phyloP scores from a whole-genome alignment of 1,139 yeast species.

The Hansenula lynferdii region DNA sequence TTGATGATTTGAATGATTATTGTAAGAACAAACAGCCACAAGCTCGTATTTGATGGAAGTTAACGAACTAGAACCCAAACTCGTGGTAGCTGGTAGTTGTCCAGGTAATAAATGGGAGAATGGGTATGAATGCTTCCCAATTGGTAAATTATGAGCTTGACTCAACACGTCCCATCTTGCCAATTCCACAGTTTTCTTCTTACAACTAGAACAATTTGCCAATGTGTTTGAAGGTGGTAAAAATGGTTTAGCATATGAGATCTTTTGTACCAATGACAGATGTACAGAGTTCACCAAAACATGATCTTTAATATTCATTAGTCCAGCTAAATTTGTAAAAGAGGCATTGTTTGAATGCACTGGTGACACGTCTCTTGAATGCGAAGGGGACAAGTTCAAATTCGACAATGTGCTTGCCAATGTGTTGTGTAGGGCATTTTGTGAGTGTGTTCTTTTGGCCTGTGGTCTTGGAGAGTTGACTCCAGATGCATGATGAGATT shows the following conservation, averaged over 20 bases:
- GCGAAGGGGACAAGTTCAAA: slow-evolving; percentile 16
- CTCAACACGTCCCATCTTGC: slow-evolving; percentile 88
- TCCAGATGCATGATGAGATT: slow-evolving; percentile 22
- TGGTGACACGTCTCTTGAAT: slow-evolving; percentile 17
- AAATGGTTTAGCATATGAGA: slow-evolving; percentile 63
- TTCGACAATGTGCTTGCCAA: slow-evolving; percentile 17
- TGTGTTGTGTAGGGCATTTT: slow-evolving; percentile 13
- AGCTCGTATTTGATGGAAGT: slow-evolving; percentile 68
- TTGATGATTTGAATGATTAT: slow-evolving; percentile 20
- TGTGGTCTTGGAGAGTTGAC: slow-evolving; percentile 9
- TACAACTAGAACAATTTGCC: slow-evolving; percentile 54
- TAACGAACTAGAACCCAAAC: slow-evolving; percentile 50
- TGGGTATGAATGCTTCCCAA: slow-evolving; percentile 83
- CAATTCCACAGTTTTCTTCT: slow-evolving; percentile 47
- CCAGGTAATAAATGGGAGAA: slow-evolving; percentile 93
- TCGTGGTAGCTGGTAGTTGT: slow-evolving; percentile 75
- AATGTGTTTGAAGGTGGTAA: slow-evolving; percentile 47
- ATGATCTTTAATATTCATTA: slow-evolving; percentile 20
- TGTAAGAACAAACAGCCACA: slow-evolving; percentile 55
- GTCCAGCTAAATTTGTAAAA: slow-evolving; percentile 13
- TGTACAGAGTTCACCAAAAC: slow-evolving; percentile 39
- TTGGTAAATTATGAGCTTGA: slow-evolving; percentile 46
- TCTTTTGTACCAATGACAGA: slow-evolving; percentile 64
- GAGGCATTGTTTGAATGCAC: slow-evolving; percentile 17
- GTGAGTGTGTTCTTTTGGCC: slow-evolving; percentile 10